Evolutionary conservation across 495 filamentous ascomycete species (phyloP), one percentile per base, ranked within the genome.

Genomic region (Lepidopterella palustris): DNA sequence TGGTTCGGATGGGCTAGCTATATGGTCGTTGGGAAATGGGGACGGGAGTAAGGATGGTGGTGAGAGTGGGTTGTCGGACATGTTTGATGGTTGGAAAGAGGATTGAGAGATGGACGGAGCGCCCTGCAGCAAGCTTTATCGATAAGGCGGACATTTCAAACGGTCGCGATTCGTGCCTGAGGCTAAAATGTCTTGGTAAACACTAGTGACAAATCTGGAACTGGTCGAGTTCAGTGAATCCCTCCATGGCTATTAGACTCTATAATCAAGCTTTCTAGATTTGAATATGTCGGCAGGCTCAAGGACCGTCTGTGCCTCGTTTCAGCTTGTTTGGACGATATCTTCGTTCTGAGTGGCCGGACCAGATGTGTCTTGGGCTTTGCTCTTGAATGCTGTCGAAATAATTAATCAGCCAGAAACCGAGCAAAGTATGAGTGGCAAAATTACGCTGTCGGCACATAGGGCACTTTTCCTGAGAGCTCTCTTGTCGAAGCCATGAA

Each of bases 401-500:
- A n/a, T 23, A 58, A 29, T 25, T 57, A 29, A 31, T 55, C 13
- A 57, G 25, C 47, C n/a, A 28, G 50, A 4, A 48, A 24, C 5
- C 25, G 31, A 45, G 20, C 39, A 32, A 67, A 27, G 71, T 86
- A 73, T 4, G 18, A 50, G 15, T 3, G 15, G 8, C 2, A 15
- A 25, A 24, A 18, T 50, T 80, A 93, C 90, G 92, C 73, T 97
- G 93, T 53, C 93, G 82, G 69, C 93, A 99, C 95, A 99, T 97
- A 15, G 93, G 93, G 73, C 93, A 99, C 47, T 95, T 83, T 15
- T 91, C 93, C 68, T 95, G 92, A 8, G 91, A 89, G 15, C 88
- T 85, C 55, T 97, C 93, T 68, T 95, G 91, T 65, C 93, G 85
- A 59, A 99, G 89, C 93, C 93, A 99, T 47, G 90, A 90, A 71